Percentiles rank a stretch among this genome's conserved stretches.
Evolutionary conservation across 495 filamentous ascomycete species (phyloP).

Genomic region (Choiromyces venosus): DNA sequence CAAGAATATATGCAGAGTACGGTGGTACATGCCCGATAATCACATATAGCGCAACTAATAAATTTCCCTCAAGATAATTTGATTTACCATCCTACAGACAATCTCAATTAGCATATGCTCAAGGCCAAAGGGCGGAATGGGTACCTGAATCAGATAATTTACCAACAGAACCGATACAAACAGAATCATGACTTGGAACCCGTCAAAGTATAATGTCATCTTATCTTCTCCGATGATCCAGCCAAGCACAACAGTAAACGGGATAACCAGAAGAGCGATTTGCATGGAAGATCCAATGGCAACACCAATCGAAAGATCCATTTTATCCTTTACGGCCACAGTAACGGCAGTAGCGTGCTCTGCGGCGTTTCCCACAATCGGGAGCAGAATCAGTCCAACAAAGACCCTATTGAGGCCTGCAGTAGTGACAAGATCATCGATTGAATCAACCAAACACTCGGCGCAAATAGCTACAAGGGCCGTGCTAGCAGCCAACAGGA

Average conservation of each 20-base stretch:
- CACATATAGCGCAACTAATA: slow-evolving; percentile 66
- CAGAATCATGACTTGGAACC: slow-evolving; percentile 71
- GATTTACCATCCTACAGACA: slow-evolving; percentile 50
- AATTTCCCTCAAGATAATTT: slow-evolving; percentile 67
- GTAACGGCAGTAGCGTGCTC: slow-evolving; percentile 85
- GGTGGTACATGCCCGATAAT: slow-evolving; percentile 55
- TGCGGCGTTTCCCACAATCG: slow-evolving; percentile 85
- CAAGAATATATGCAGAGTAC: not conserved
- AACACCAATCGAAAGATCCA: slow-evolving; percentile 81
- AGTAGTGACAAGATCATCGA: slow-evolving; percentile 59
- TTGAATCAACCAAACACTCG: slow-evolving; percentile 81
- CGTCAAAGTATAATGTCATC: slow-evolving; percentile 75
- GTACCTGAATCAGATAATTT: slow-evolving; percentile 67
- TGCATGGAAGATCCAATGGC: slow-evolving; percentile 83
- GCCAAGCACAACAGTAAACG: slow-evolving; percentile 69
- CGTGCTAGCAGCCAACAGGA: slow-evolving; percentile 65
- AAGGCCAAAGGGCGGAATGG: slow-evolving; percentile 27
- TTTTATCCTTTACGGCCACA: slow-evolving; percentile 82
- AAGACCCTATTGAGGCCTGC: slow-evolving; percentile 64
- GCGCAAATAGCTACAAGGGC: slow-evolving; percentile 80
- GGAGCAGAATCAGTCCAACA: slow-evolving; percentile 75
- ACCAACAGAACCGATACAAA: slow-evolving; percentile 75
- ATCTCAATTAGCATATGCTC: slow-evolving; percentile 9
- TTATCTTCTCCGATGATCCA: slow-evolving; percentile 66
- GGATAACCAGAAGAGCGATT: slow-evolving; percentile 73